Conservation (phyloP, 2,329 filamentous ascomycete species). For the Thelonectria rubi region DNA sequence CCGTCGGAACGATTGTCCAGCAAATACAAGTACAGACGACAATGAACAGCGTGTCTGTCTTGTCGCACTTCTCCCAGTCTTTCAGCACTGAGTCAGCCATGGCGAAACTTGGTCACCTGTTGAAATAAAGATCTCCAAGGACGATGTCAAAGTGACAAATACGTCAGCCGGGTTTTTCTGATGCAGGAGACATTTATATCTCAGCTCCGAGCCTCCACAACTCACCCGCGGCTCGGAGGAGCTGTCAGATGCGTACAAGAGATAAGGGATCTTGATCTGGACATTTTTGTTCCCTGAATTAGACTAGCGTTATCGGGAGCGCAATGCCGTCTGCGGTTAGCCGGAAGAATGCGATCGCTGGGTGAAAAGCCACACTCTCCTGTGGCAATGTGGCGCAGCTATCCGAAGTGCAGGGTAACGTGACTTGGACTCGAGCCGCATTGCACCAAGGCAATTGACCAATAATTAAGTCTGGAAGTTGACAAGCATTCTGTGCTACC, state of each 20-base stretch:
- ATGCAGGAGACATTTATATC: neutral
- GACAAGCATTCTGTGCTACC: no score
- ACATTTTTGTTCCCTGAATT: conserved; percentile 11
- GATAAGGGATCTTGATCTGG: neutral
- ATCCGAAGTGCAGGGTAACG: neutral
- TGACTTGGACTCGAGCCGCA: no score
- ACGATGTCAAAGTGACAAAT: neutral
- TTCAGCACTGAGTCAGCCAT: conserved; percentile 28
- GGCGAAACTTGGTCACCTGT: neutral
- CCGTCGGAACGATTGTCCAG: conserved; percentile 32
- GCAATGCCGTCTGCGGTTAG: neutral
- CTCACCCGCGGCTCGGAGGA: neutral
- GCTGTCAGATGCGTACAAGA: neutral
- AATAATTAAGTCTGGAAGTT: no score
- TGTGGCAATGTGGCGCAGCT: neutral
- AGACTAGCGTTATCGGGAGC: conserved; percentile 17
- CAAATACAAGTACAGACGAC: conserved; percentile 32
- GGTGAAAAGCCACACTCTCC: neutral
- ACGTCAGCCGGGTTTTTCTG: neutral
- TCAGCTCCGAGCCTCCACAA: neutral
- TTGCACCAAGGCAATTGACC: no score
- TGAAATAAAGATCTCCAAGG: neutral
- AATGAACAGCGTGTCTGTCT: conserved; percentile 30
- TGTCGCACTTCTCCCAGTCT: conserved; percentile 29
- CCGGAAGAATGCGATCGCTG: neutral